Evolutionary conservation across 768 basidiomycete species (phyloP).

Genomic region (Pleurotus cornucopiae): DNA sequence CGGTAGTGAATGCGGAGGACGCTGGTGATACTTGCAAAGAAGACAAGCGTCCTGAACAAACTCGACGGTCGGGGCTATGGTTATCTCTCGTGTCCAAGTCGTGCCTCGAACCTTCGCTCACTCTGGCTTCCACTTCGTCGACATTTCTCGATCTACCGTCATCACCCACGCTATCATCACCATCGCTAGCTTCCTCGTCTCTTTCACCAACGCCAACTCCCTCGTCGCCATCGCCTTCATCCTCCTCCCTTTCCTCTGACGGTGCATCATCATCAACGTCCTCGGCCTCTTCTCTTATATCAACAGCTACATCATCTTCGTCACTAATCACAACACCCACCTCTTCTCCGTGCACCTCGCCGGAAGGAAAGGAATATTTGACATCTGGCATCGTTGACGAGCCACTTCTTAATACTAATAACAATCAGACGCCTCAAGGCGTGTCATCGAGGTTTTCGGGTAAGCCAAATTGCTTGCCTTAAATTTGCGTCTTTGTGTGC

Average conservation of each 20-base stretch:
- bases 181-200: too few relatives aligned
- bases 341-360: constrained; percentile 3
- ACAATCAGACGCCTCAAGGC: too few relatives aligned
- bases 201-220: background rate
- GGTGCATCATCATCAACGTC: background rate
- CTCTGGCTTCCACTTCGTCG: background rate
- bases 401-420: too few relatives aligned
- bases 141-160: too few relatives aligned
- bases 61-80: constrained; percentile 1
- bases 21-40: too few relatives aligned
- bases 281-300: constrained; percentile 5
- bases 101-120: background rate
- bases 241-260: background rate
- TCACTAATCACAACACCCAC: constrained; percentile 2
- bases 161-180: too few relatives aligned
- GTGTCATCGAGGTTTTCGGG: too few relatives aligned
- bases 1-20: too few relatives aligned
- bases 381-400: too few relatives aligned
- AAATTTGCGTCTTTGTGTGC: too few relatives aligned
- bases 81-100: background rate
- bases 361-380: background rate
- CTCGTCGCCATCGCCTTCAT: background rate
- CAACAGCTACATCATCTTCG: background rate
- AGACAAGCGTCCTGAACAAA: too few relatives aligned
- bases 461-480: too few relatives aligned